Evolutionary conservation across 2,329 filamentous ascomycete species (phyloP).

Genomic region (Paraphaeosphaeria sporulosa): DNA sequence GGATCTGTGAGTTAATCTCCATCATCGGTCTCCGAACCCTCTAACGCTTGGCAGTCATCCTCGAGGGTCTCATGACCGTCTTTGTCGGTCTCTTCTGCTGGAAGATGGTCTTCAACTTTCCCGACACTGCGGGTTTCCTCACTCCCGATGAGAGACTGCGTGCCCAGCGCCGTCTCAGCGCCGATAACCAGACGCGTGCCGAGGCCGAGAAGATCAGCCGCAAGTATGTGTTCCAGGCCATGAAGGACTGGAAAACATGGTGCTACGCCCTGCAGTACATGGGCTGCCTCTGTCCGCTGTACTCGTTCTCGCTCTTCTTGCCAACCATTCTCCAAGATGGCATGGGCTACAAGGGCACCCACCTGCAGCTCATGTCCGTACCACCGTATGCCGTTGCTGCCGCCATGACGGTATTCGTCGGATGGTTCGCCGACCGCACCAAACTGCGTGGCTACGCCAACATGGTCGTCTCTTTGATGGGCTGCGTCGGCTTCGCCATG

Average conservation of each 20-base stretch:
- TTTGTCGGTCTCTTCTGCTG: conserved; percentile 49
- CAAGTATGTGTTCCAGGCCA: conserved; percentile 52
- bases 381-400: conserved; percentile 79
- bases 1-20: conserved; percentile 41
- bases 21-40: neutral
- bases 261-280: conserved; percentile 68
- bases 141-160: conserved; percentile 60
- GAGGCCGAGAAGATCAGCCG: conserved; percentile 57
- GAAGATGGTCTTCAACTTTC: conserved; percentile 71
- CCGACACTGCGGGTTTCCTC: conserved; percentile 66
- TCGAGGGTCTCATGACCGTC: conserved; percentile 48
- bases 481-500: conserved; percentile 82
- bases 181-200: conserved; percentile 72
- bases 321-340: conserved; percentile 58
- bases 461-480: conserved; percentile 73
- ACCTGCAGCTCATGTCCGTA: conserved; percentile 75
- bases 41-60: conserved; percentile 39
- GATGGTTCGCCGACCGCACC: conserved; percentile 79
- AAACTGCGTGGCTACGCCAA: conserved; percentile 81
- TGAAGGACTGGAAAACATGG: conserved; percentile 59
- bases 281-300: conserved; percentile 61
- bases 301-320: conserved; percentile 46
- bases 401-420: conserved; percentile 71
- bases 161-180: conserved; percentile 69
- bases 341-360: conserved; percentile 64